Evolutionary conservation across 2,329 filamentous ascomycete species (phyloP).

Genomic region (Fusarium udum): DNA sequence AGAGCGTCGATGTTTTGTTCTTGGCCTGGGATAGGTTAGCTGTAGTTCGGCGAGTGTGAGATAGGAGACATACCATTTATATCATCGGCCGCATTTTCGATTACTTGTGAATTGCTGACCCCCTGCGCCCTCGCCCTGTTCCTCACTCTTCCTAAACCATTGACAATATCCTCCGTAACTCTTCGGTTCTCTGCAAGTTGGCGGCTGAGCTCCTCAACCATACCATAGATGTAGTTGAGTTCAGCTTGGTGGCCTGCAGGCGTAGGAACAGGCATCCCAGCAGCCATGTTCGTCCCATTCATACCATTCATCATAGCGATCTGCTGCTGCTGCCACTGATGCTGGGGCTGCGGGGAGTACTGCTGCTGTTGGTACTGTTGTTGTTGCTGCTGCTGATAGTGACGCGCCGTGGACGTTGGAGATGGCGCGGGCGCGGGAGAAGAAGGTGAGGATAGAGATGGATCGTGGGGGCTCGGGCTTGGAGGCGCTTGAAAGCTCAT

Average conservation of each 20-base stretch:
- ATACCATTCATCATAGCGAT: conserved; percentile 58
- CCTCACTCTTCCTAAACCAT: conserved; percentile 69
- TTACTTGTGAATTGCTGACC: conserved; percentile 67
- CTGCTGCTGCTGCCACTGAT: conserved; percentile 40
- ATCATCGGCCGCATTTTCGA: conserved; percentile 64
- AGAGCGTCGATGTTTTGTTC: conserved; percentile 69
- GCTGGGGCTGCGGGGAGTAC: conserved; percentile 33
- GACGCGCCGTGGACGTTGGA: conserved; percentile 39
- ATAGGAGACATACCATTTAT: conserved; percentile 59
- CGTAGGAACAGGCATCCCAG: conserved; percentile 63
- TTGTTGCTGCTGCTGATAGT: conserved; percentile 43
- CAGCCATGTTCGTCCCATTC: conserved; percentile 58
- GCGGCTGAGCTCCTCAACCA: conserved; percentile 73
- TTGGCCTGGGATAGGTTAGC: conserved; percentile 55
- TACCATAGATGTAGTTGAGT: conserved; percentile 73
- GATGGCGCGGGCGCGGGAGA: conserved; percentile 26
- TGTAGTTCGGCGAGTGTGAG: neutral
- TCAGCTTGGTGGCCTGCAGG: conserved; percentile 75
- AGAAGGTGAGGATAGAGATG: conserved; percentile 34
- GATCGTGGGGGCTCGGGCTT: conserved; percentile 39
- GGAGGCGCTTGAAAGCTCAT: conserved; percentile 48
- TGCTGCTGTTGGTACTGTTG: conserved; percentile 35
- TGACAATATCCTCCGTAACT: conserved; percentile 71
- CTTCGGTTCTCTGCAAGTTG: conserved; percentile 70
- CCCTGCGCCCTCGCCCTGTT: conserved; percentile 62